Evolutionary conservation across 805 yeast genomes (phyloP).

Genomic region (Saccharomyces paradoxus): DNA sequence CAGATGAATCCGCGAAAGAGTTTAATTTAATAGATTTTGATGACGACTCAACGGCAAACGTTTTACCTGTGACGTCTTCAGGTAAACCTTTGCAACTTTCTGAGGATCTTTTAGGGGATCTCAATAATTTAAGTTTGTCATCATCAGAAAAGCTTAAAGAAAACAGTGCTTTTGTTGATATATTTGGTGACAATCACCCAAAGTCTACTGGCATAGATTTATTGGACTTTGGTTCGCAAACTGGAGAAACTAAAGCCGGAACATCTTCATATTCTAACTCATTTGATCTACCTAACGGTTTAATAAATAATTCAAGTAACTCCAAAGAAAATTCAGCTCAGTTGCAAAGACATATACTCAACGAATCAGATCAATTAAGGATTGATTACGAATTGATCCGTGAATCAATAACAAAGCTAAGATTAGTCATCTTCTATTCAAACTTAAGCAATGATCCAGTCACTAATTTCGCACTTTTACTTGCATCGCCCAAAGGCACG

Average conservation of each 20-base stretch:
- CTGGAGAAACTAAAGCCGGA: neutral
- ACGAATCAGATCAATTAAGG: constrained; percentile 40
- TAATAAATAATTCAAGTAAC: neutral
- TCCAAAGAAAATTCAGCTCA: neutral
- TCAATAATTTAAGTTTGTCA: constrained; percentile 53
- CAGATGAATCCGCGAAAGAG: constrained; percentile 32
- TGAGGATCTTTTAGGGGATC: constrained; percentile 64
- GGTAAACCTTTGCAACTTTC: constrained; percentile 3
- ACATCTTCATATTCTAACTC: neutral
- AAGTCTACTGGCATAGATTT: neutral
- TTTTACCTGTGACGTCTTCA: constrained; percentile 11
- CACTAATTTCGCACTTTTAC: constrained; percentile 45
- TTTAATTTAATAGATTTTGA: constrained; percentile 70
- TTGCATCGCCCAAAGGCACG: constrained; percentile 66
- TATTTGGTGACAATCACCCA: neutral
- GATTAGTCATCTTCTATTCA: constrained; percentile 43
- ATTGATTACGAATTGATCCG: constrained; percentile 40
- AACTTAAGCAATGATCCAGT: constrained; percentile 41
- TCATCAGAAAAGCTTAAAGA: constrained; percentile 24
- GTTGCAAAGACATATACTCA: constrained; percentile 28
- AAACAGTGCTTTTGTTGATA: constrained; percentile 1
- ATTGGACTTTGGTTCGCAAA: neutral
- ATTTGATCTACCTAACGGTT: constrained; percentile 11
- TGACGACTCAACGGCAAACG: constrained; percentile 35
- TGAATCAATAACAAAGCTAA: constrained; percentile 32